Evolutionary conservation across 345 rosid genomes (phyloP), one percentile per base, ranked within the genome.

Genomic region (Erodium maritimum): DNA sequence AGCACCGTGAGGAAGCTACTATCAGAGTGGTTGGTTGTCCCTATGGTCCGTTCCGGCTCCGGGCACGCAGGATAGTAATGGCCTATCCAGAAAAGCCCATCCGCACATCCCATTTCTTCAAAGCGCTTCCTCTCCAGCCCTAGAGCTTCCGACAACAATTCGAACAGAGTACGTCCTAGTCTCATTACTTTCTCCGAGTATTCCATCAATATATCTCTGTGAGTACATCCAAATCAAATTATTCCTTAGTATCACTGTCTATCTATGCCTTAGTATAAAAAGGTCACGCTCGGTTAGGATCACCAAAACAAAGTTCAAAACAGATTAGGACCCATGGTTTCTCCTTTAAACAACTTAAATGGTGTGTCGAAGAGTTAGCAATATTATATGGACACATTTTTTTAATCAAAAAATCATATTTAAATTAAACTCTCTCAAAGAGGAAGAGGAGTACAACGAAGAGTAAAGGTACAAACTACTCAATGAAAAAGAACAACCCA

Each of bases 21-120:
- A 69, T 80, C 88, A 1, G 80, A 21, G 29, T 79, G 88, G 50
- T 63, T 58, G 65, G 72, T 68, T 54, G 80, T 61, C 24, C 86
- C 88, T 50, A 80, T 11, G 17, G 88, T 73, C 21, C 75, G 62
- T 20, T 77, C 83, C 5, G 88, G 86, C 70, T 71, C 71, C 1
- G 85, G 93, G 52, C 88, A 85, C 0, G 77, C 65, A 1, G 84
- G 86, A 59, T 80, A 82, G 65, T 85, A 85, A 61, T 82, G 86
- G 61, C 74, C 23, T 5, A 85, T 50, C 51, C 73, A 34, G 17
- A 8, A 11, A 1, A 78, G 65, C 4, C 88, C 84, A 54, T 73
- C 67, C 0, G 65, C 61, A 18, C 82, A 78, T 5, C 61, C 77
- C 52, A 75, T 75, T 23, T 73, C 82, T 14, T 59, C 64, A 11